Evolutionary conservation across 2,329 filamentous ascomycete genomes (phyloP).

Genomic region (Botrytis cinerea): DNA sequence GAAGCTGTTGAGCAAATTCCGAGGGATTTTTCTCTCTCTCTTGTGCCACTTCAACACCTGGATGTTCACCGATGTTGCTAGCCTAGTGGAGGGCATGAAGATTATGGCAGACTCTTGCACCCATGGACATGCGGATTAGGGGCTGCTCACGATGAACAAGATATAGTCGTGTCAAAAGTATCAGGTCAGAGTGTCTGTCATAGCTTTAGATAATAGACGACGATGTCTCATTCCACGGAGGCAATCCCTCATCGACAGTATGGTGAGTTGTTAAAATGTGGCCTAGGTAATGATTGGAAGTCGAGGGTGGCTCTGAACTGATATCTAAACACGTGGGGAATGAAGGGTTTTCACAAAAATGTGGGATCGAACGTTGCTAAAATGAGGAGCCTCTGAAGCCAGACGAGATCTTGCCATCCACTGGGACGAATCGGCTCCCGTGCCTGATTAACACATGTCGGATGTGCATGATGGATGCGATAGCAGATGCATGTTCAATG

Average conservation of each 20-base stretch:
- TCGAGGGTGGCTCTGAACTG: not conserved
- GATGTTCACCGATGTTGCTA: not conserved
- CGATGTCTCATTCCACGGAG: not conserved
- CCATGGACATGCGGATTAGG: not conserved
- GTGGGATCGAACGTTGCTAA: not conserved
- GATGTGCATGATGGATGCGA: slow-evolving; percentile 3
- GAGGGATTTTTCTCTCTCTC: not conserved
- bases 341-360: not conserved
- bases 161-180: not conserved
- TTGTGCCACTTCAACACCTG: not conserved
- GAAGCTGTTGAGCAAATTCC: not conserved
- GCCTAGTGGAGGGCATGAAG: not conserved
- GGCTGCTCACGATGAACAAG: not conserved
- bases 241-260: not conserved
- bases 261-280: not conserved
- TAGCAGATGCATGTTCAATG: not conserved
- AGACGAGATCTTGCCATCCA: not conserved
- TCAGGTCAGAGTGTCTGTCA: not conserved
- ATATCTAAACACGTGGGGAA: not conserved
- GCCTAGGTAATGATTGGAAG: not conserved
- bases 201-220: not conserved
- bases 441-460: not conserved
- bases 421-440: not conserved
- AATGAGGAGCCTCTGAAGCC: not conserved
- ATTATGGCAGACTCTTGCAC: not conserved